A percentile compares a stretch with the other conserved stretches of the same genome.
Conservation (phyloP, 495 filamentous ascomycete species). For the Podospora comata region DNA sequence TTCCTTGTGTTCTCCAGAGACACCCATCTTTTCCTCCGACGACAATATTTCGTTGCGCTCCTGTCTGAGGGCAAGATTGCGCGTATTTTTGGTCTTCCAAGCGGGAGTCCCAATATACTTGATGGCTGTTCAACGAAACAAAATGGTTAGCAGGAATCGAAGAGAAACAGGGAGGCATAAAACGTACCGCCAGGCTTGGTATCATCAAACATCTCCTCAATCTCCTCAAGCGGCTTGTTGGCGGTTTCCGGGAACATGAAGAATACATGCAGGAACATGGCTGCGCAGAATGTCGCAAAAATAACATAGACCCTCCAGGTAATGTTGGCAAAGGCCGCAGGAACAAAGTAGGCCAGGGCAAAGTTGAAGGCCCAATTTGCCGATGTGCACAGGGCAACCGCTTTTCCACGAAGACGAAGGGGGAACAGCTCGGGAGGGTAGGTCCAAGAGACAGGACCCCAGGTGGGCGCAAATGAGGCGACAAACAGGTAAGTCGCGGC, state of each 20-base stretch:
- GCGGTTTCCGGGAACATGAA: constrained; percentile 80
- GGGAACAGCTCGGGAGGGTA: constrained; percentile 77
- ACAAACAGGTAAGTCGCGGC: constrained; percentile 78
- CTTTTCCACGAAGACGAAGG: constrained; percentile 67
- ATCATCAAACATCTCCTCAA: constrained; percentile 66
- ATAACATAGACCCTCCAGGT: constrained; percentile 71
- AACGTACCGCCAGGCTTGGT: constrained; percentile 27
- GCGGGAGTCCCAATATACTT: constrained; percentile 63
- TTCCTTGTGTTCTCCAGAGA: background rate
- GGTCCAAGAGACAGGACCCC: constrained; percentile 70
- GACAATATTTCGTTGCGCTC: constrained; percentile 35
- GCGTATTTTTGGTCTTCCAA: constrained; percentile 60
- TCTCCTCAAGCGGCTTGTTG: constrained; percentile 78
- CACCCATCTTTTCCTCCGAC: constrained; percentile 35
- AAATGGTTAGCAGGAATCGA: background rate
- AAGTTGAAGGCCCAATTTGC: constrained; percentile 81
- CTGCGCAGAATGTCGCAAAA: constrained; percentile 72
- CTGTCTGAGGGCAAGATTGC: constrained; percentile 27
- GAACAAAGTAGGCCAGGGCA: constrained; percentile 74
- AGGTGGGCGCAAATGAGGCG: constrained; percentile 71
- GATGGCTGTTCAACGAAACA: constrained; percentile 42
- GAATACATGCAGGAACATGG: constrained; percentile 71
- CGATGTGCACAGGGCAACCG: constrained; percentile 67
- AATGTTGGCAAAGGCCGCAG: constrained; percentile 69
- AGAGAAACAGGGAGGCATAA: background rate